A percentile compares a stretch with the other conserved stretches of the same genome.
phyloP scores from a whole-genome alignment of 495 filamentous ascomycete genomes.

The Aspergillus diversus region DNA sequence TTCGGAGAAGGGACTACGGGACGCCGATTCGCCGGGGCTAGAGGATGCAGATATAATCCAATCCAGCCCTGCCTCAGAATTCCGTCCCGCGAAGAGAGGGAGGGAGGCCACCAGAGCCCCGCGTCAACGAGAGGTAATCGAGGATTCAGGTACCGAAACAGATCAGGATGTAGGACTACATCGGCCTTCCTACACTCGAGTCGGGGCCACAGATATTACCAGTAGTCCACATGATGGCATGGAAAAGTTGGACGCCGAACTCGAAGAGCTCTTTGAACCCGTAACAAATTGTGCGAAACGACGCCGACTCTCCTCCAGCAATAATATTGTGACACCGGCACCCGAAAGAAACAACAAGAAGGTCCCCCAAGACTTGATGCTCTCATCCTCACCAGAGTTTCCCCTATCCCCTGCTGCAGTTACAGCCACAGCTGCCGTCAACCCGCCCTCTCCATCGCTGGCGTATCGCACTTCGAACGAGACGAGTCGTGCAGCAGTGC shows the following conservation, averaged over 20 bases:
- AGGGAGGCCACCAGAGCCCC: slow-evolving; percentile 16
- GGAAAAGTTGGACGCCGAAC: slow-evolving; percentile 27
- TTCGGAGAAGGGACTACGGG: slow-evolving; percentile 11
- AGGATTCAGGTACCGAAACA: slow-evolving; percentile 35
- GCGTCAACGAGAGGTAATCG: slow-evolving; percentile 39
- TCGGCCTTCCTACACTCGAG: background rate
- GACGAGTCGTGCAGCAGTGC: background rate
- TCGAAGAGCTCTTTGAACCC: slow-evolving; percentile 38
- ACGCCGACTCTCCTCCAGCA: slow-evolving; percentile 26
- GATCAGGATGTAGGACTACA: slow-evolving; percentile 8
- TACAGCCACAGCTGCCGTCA: background rate
- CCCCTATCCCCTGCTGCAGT: background rate
- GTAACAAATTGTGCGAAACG: slow-evolving; percentile 34
- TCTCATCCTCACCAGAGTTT: slow-evolving; percentile 27
- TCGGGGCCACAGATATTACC: slow-evolving; percentile 23
- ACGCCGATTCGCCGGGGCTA: slow-evolving; percentile 31
- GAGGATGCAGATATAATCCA: slow-evolving; percentile 25
- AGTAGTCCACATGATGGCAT: slow-evolving; percentile 27
- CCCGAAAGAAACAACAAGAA: slow-evolving; percentile 6
- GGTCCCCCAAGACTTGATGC: slow-evolving; percentile 15
- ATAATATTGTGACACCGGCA: slow-evolving; percentile 10
- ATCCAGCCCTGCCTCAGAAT: slow-evolving; percentile 20
- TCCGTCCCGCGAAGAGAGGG: slow-evolving; percentile 16
- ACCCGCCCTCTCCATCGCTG: slow-evolving; percentile 7
- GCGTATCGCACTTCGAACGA: slow-evolving; percentile 8